phyloP scores from a whole-genome alignment of 2,329 filamentous ascomycete species.

The Xylaria sp. region DNA sequence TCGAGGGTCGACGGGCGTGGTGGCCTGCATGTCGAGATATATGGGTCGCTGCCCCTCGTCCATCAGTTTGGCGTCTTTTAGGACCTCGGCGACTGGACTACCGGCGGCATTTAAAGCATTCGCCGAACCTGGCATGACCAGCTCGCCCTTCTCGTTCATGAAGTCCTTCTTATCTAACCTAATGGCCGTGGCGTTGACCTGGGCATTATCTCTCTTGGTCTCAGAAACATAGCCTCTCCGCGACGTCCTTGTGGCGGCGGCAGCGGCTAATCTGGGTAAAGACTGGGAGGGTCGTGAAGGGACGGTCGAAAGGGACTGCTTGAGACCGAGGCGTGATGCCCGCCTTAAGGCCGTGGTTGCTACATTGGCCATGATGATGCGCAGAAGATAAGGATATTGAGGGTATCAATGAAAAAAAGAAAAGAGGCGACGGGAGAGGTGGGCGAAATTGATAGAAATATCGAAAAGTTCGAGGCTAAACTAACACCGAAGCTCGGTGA shows the following conservation, averaged over 20 bases:
- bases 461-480: constrained; percentile 23
- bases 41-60: constrained; percentile 93
- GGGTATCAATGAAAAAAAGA: constrained; percentile 13
- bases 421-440: constrained; percentile 21
- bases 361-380: constrained; percentile 68
- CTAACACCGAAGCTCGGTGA: constrained; percentile 37
- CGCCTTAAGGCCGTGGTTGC: constrained; percentile 79
- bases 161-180: constrained; percentile 88
- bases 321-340: constrained; percentile 70
- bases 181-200: constrained; percentile 83
- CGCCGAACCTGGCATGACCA: constrained; percentile 66
- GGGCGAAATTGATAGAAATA: constrained; percentile 25
- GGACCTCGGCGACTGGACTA: constrained; percentile 85
- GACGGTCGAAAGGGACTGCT: constrained; percentile 53
- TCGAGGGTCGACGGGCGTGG: constrained; percentile 91
- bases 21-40: constrained; percentile 98
- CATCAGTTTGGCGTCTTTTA: constrained; percentile 93
- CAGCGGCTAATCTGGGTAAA: constrained; percentile 51
- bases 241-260: constrained; percentile 45
- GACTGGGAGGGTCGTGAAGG: constrained; percentile 51
- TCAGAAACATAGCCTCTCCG: constrained; percentile 83
- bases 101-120: constrained; percentile 74
- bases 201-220: constrained; percentile 81
- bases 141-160: constrained; percentile 60
- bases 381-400: constrained; percentile 24